These are phyloP conservation scores for Podaxis mareebaensis DNA, from an alignment of 768 basidiomycete genomes.

Conservation along the genomic window DNA sequence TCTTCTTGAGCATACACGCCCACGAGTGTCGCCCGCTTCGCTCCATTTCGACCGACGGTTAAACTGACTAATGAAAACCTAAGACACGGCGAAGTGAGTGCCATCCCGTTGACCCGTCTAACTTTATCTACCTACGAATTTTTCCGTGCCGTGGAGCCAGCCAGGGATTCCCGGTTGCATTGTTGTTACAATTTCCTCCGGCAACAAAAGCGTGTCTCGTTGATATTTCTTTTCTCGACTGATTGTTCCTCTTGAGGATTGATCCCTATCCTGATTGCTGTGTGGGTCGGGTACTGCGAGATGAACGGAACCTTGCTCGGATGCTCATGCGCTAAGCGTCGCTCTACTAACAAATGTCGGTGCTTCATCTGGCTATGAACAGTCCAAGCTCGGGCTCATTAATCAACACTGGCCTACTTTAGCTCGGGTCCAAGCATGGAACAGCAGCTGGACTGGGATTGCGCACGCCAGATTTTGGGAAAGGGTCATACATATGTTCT, in stretches of 20 bases:
- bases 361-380: conserved; percentile 8
- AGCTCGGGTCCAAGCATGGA: conserved; percentile 1
- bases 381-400: conserved; percentile 2
- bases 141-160: neutral
- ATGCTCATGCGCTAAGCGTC: neutral
- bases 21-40: conserved; percentile 1
- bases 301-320: neutral
- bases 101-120: neutral
- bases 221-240: neutral
- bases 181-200: neutral
- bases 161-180: neutral
- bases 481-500: conserved; percentile 7
- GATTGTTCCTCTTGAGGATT: neutral
- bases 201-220: neutral
- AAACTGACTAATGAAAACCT: neutral
- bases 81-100: neutral
- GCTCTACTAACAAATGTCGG: neutral
- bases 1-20: neutral
- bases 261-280: neutral
- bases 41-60: conserved; percentile 4
- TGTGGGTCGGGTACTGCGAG: neutral
- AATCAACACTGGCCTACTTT: neutral
- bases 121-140: neutral
- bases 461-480: neutral
- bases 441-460: neutral